phyloP scores from a whole-genome alignment of 441 rosid species.

The Corymbia calophylla region DNA sequence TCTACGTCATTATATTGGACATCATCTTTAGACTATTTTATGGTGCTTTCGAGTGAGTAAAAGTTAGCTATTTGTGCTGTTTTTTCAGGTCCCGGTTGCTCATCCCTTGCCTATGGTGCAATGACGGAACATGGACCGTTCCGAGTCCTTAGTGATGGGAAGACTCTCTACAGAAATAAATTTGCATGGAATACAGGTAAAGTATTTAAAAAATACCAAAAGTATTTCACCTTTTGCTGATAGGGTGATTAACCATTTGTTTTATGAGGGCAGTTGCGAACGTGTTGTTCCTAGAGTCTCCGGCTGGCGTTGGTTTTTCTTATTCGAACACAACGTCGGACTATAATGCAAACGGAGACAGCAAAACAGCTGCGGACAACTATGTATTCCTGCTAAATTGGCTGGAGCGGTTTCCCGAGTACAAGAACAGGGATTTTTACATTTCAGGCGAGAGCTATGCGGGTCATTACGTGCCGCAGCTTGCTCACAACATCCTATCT shows the following conservation, averaged over 20 bases:
- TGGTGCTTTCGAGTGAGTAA: background rate
- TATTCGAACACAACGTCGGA: constrained; percentile 69
- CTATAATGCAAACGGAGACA: constrained; percentile 42
- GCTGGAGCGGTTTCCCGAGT: constrained; percentile 80
- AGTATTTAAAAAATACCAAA: background rate
- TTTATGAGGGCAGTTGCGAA: constrained; percentile 42
- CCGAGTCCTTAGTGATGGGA: constrained; percentile 74
- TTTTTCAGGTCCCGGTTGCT: constrained; percentile 76
- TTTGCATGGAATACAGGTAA: constrained; percentile 70
- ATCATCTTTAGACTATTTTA: background rate
- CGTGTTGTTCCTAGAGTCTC: constrained; percentile 81
- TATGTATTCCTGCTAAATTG: constrained; percentile 65
- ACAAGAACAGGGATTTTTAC: constrained; percentile 58
- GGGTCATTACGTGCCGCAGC: constrained; percentile 85
- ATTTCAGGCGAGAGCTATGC: constrained; percentile 88
- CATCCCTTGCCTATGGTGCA: constrained; percentile 84
- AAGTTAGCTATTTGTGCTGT: background rate
- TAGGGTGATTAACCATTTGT: background rate
- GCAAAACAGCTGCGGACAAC: constrained; percentile 54
- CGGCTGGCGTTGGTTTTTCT: constrained; percentile 89
- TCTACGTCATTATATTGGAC: background rate
- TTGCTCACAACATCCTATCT: constrained; percentile 55
- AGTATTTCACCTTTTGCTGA: background rate
- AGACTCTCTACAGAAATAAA: constrained; percentile 52
- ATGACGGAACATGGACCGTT: constrained; percentile 87